Base-by-base conservation (phyloP, 108 stramenopile genomes). In the Aurantiochytrium sp. region DNA sequence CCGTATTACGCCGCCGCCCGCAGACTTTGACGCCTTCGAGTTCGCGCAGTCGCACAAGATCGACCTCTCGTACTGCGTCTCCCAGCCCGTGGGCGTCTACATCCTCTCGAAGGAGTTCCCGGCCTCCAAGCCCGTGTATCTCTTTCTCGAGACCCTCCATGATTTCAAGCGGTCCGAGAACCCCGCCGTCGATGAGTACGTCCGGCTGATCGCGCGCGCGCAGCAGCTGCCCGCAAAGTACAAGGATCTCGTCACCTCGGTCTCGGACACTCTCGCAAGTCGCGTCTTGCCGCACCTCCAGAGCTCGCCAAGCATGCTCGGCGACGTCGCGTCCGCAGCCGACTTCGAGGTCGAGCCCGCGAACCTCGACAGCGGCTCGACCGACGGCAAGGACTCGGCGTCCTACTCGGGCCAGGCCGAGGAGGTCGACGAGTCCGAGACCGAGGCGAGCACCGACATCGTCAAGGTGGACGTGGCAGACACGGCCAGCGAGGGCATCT, bases 31-130 rank as follows among this genome's bases (percentile, higher is more conserved):
- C 24, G 21, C 45, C n/a, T 12, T 21, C 12, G 45, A 48, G 2
- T 81, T 81, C 32, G 73, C 73, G 27, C 19, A 37, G 1, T 24
- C 21, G 73, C 73, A 24, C 45, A 42, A 21, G 45, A 81, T 81
- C 27, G 73, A 81, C 73, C n/a, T 81, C 27, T 6, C n/a, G 24
- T 81, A 27, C 73, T 41, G 39, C 73, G 45, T 81, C 24, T 12
- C 73, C 19, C 73, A 81, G 42, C 73, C 73, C 42, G 39, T 81
- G 19, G 73, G 73, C 27, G 73, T 81, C 24, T 81, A 81, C 73
- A 41, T 81, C 27, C 73, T 81, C 73, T 48, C 73, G 24, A 6
- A 30, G 3, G 39, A 12, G 42, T 48, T 17, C 39, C 39, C 39
- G 39, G 73, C 50, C 19, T 81, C 73, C 36, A 81, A 81, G 73